Conservation (phyloP, 1,284 basidiomycete genomes). For the Malassezia cuniculi region DNA sequence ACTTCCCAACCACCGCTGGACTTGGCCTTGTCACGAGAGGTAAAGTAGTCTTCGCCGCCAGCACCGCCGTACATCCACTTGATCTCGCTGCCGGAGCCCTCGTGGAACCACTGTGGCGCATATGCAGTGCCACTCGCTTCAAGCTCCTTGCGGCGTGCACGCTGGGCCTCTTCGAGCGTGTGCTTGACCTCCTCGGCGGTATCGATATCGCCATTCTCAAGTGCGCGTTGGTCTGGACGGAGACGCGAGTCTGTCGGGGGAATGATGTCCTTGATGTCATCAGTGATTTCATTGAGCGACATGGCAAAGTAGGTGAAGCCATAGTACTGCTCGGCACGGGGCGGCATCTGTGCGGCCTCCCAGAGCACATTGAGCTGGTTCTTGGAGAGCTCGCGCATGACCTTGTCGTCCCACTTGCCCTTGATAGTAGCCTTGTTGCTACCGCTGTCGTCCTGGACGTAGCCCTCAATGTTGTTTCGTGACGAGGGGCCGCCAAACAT, state of each 20-base stretch:
- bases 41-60: conserved; percentile 27
- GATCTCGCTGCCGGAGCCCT: conserved; percentile 10
- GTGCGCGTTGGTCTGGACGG: conserved; percentile 70
- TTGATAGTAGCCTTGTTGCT: conserved; percentile 21
- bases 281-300: conserved; percentile 37
- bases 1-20: too few species aligned
- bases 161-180: conserved; percentile 55
- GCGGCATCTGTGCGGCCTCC: conserved; percentile 38
- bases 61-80: conserved; percentile 33
- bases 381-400: conserved; percentile 28
- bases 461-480: conserved; percentile 32
- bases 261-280: conserved; percentile 56
- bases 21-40: conserved; percentile 15
- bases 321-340: conserved; percentile 35
- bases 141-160: conserved; percentile 46
- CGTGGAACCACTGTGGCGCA: conserved; percentile 37
- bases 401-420: conserved; percentile 36
- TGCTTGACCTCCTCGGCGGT: conserved; percentile 64
- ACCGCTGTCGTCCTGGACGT: conserved; percentile 32
- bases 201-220: conserved; percentile 69
- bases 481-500: conserved; percentile 33
- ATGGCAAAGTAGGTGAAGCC: conserved; percentile 45
- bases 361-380: conserved; percentile 39
- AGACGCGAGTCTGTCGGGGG: conserved; percentile 73
- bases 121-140: conserved; percentile 30